Percentiles rank a stretch among this genome's conserved stretches.
Evolutionary conservation across 371 early-diverging fungal genomes (phyloP).

Genomic region (Saksenaea vasiformis): DNA sequence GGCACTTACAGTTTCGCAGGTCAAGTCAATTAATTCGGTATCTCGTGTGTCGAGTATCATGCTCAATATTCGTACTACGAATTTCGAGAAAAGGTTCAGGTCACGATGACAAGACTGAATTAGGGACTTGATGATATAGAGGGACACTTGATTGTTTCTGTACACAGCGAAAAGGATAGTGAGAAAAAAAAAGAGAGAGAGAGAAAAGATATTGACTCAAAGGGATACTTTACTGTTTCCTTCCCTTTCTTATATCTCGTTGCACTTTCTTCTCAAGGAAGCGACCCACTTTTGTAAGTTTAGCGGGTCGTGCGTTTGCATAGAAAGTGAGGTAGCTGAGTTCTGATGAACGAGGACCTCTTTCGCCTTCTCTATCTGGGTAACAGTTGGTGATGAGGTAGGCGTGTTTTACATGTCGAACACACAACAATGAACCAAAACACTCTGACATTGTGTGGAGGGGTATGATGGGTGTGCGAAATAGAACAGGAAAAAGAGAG

Average conservation of each 20-base stretch:
- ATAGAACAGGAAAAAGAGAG: not conserved
- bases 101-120: conserved; percentile 74
- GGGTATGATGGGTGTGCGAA: not conserved
- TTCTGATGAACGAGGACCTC: conserved; percentile 77
- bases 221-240: conserved; percentile 51
- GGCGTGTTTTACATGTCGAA: conserved; percentile 80
- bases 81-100: conserved; percentile 80
- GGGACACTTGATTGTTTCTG: conserved; percentile 49
- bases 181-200: not conserved
- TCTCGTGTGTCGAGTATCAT: conserved; percentile 57
- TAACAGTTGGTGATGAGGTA: conserved; percentile 87
- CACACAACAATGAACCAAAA: conserved; percentile 11
- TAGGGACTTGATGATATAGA: conserved; percentile 73
- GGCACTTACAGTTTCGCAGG: conserved; percentile 55
- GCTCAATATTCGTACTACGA: conserved; percentile 54
- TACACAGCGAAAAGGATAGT: not conserved
- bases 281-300: conserved; percentile 87
- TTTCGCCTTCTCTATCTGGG: conserved; percentile 74
- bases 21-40: conserved; percentile 51
- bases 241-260: conserved; percentile 64
- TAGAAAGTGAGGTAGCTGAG: conserved; percentile 90
- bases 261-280: conserved; percentile 75
- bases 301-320: conserved; percentile 84
- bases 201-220: not conserved
- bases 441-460: conserved; percentile 9